Percentiles rank a stretch among this genome's conserved stretches.
Evolutionary conservation across 2,329 filamentous ascomycete species (phyloP).

Genomic region (Ophiocordyceps sinensis): DNA sequence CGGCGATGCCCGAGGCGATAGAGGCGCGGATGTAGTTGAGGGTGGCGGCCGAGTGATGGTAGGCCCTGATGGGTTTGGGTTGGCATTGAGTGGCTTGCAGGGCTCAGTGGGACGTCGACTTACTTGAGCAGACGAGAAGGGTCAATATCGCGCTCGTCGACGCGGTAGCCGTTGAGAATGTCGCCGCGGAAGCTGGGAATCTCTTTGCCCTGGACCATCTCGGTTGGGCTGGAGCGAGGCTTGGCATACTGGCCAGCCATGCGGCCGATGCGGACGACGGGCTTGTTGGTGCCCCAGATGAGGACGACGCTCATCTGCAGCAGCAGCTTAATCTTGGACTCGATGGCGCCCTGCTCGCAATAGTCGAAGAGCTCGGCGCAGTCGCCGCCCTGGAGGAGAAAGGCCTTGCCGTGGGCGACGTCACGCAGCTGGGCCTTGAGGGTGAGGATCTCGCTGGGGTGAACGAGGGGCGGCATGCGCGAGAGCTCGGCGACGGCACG

Average conservation of each 20-base stretch:
- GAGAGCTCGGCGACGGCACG: slow-evolving; percentile 50
- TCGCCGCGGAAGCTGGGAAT: slow-evolving; percentile 89
- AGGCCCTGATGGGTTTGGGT: slow-evolving; percentile 44
- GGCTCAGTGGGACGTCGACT: slow-evolving; percentile 6
- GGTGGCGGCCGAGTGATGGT: slow-evolving; percentile 90
- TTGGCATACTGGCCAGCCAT: slow-evolving; percentile 99
- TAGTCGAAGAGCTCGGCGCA: slow-evolving; percentile 97
- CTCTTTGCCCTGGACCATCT: slow-evolving; percentile 64
- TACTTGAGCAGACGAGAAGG: slow-evolving; percentile 66
- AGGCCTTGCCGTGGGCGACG: slow-evolving; percentile 80
- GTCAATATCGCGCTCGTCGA: slow-evolving; percentile 65
- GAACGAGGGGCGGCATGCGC: slow-evolving; percentile 63
- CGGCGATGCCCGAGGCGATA: slow-evolving; percentile 76
- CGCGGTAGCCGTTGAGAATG: slow-evolving; percentile 79
- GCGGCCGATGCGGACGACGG: slow-evolving; percentile 83
- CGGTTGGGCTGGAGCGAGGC: slow-evolving; percentile 76
- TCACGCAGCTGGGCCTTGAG: slow-evolving; percentile 68
- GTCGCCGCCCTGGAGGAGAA: slow-evolving; percentile 90
- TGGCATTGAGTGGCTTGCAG: neutral
- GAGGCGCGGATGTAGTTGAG: slow-evolving; percentile 84
- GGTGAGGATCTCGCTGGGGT: slow-evolving; percentile 64
- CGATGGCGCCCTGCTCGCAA: slow-evolving; percentile 76
- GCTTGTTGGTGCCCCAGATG: slow-evolving; percentile 71
- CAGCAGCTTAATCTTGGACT: slow-evolving; percentile 91
- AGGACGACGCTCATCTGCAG: slow-evolving; percentile 94